Conservation (phyloP, 768 basidiomycete genomes). For the Suillus alpinus region DNA sequence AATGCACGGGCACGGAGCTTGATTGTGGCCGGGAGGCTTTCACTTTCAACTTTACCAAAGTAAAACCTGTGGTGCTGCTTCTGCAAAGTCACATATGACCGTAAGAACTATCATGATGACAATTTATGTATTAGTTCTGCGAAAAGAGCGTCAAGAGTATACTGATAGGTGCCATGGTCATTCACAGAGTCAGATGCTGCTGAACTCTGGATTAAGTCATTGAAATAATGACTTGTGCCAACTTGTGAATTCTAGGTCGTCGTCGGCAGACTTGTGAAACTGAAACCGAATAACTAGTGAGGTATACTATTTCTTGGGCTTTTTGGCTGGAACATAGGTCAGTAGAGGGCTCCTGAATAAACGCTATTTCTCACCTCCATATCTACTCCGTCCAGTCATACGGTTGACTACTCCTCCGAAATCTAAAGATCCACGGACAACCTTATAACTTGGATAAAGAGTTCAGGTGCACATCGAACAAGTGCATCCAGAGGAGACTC, state of each 20-base stretch:
- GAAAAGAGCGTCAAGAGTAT: background rate
- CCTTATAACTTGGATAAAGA: slow-evolving; percentile 70
- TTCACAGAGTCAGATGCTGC: background rate
- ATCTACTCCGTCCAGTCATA: slow-evolving; percentile 80
- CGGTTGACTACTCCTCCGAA: slow-evolving; percentile 88
- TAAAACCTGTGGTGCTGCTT: background rate
- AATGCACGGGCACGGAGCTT: slow-evolving; percentile 4
- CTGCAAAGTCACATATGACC: background rate
- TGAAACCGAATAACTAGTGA: background rate
- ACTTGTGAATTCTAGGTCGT: background rate
- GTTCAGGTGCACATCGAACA: background rate
- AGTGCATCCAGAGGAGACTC: slow-evolving; percentile 20
- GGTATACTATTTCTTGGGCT: slow-evolving; percentile 66
- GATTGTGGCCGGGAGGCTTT: slow-evolving; percentile 13
- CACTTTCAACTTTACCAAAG: background rate
- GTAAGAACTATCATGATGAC: background rate
- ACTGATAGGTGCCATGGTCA: background rate
- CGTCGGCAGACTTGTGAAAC: background rate
- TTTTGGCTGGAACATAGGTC: slow-evolving; percentile 54
- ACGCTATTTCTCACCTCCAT: slow-evolving; percentile 62
- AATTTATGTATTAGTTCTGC: background rate
- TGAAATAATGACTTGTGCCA: background rate
- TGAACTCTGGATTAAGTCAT: background rate
- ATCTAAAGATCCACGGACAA: slow-evolving; percentile 91
- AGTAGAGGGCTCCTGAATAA: background rate